A percentile compares a stretch with the other conserved stretches of the same genome.
phyloP scores from a whole-genome alignment of 495 filamentous ascomycete species.

The Penicillium chermesinum region DNA sequence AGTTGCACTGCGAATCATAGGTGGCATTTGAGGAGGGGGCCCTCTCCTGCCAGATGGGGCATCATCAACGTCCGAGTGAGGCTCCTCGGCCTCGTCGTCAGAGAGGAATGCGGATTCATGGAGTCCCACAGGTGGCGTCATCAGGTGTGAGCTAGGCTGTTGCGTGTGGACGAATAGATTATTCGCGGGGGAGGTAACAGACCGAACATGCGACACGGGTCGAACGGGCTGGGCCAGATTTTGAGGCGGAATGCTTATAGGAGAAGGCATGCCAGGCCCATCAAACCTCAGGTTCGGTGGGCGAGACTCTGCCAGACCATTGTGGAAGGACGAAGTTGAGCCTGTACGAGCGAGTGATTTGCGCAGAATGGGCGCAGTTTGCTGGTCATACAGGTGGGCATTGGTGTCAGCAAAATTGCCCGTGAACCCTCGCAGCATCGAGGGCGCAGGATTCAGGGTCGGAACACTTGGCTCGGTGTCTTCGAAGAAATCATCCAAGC shows the following conservation, averaged over 20 bases:
- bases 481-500: conserved; percentile 93
- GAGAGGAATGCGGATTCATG: conserved; percentile 52
- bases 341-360: conserved; percentile 69
- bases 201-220: conserved; percentile 61
- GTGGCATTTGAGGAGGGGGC: conserved; percentile 47
- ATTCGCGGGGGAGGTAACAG: conserved; percentile 65
- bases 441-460: conserved; percentile 36
- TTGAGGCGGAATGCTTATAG: conserved; percentile 20
- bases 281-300: conserved; percentile 48
- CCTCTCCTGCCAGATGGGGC: conserved; percentile 44
- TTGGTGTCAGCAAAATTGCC: conserved; percentile 67
- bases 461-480: conserved; percentile 51
- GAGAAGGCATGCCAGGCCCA: conserved; percentile 60
- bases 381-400: conserved; percentile 87
- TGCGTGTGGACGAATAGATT: conserved; percentile 44
- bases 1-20: conserved; percentile 34
- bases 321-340: conserved; percentile 78
- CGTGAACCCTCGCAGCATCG: conserved; percentile 58
- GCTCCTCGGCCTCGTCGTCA: conserved; percentile 49
- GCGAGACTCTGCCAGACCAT: conserved; percentile 74
- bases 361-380: conserved; percentile 84
- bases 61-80: conserved; percentile 43
- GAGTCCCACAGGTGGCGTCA: conserved; percentile 24
- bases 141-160: conserved; percentile 21
- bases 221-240: conserved; percentile 31